These are phyloP conservation scores for Cytospora piceicola DNA, from an alignment of 2,329 filamentous ascomycete genomes.

Conservation along the genomic window DNA sequence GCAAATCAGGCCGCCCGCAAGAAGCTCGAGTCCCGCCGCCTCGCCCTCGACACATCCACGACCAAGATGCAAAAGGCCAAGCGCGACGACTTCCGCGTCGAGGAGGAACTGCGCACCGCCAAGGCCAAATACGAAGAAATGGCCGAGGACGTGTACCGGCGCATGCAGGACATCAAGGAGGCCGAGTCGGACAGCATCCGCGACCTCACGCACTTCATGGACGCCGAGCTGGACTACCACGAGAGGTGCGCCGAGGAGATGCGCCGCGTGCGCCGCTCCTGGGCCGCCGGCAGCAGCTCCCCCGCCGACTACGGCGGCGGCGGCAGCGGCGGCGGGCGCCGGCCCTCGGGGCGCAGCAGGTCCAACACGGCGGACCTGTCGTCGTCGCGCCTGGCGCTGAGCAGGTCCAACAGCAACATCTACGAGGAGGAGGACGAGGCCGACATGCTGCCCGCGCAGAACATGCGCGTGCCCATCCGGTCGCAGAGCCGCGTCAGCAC, in stretches of 20 bases:
- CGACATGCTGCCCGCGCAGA: conserved; percentile 41
- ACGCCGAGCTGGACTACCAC: conserved; percentile 88
- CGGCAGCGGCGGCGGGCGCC: conserved; percentile 18
- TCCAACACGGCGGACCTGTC: conserved; percentile 50
- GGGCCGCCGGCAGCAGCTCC: conserved; percentile 38
- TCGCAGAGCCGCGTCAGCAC: conserved; percentile 40
- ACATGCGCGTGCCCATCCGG: conserved; percentile 50
- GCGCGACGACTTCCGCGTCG: conserved; percentile 88
- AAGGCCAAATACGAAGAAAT: conserved; percentile 97
- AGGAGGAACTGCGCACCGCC: conserved; percentile 87
- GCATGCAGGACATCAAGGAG: conserved; percentile 97
- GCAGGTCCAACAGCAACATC: conserved; percentile 43
- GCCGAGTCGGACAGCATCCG: conserved; percentile 81
- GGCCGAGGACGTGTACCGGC: conserved; percentile 84
- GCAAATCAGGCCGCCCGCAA: conserved; percentile 75
- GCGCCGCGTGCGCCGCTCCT: conserved; percentile 54
- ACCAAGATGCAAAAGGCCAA: conserved; percentile 92
- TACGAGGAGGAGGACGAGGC: conserved; percentile 41
- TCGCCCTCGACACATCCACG: conserved; percentile 89
- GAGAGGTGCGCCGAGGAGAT: conserved; percentile 89
- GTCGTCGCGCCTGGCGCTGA: conserved; percentile 43
- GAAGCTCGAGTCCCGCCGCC: conserved; percentile 87
- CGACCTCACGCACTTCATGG: conserved; percentile 80
- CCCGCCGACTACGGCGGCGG: conserved; percentile 23
- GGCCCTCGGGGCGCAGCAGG: conserved; percentile 44